A percentile compares a stretch with the other conserved stretches of the same genome.
phyloP scores from a whole-genome alignment of 208 protist species.

The Vickermania spadyakhi region DNA sequence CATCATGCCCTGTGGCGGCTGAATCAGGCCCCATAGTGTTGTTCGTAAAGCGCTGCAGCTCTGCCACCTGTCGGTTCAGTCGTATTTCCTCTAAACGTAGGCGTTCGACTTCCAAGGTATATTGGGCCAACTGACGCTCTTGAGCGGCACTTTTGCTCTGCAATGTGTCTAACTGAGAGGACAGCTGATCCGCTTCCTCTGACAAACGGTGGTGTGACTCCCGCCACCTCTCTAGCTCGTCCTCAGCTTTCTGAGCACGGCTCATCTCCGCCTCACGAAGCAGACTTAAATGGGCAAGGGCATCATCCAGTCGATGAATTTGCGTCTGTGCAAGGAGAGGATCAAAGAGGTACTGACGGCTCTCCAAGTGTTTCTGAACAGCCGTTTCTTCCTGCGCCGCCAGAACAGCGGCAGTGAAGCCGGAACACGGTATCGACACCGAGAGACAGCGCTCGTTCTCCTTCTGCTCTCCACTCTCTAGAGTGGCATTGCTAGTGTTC shows the following conservation, averaged over 20 bases:
- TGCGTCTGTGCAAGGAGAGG: conserved; percentile 67
- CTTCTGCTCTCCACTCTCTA: neutral
- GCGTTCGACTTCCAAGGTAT: conserved; percentile 34
- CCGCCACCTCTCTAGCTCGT: conserved; percentile 26
- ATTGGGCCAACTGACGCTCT: conserved; percentile 13
- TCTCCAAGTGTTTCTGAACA: conserved; percentile 23
- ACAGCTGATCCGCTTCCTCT: conserved; percentile 23
- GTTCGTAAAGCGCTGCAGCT: conserved; percentile 13
- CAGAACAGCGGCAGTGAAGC: conserved; percentile 26
- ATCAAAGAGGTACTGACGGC: conserved; percentile 51
- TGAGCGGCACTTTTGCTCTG: neutral
- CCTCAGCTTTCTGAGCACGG: conserved; percentile 23
- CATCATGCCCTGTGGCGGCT: no score
- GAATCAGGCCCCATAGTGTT: neutral
- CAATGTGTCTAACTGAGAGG: conserved; percentile 8
- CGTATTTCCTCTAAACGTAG: conserved; percentile 56
- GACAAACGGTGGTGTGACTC: conserved; percentile 22
- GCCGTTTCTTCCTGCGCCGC: conserved; percentile 30
- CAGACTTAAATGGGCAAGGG: conserved; percentile 64
- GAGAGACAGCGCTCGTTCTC: neutral
- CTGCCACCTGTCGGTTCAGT: conserved; percentile 21
- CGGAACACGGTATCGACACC: neutral
- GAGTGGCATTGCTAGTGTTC: neutral
- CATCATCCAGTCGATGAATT: conserved; percentile 73
- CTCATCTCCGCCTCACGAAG: conserved; percentile 64